Percentiles rank a stretch among this genome's conserved stretches.
Evolutionary conservation across 73 alveolate genomes (phyloP).

Genomic region (Diophrys appendiculata): DNA sequence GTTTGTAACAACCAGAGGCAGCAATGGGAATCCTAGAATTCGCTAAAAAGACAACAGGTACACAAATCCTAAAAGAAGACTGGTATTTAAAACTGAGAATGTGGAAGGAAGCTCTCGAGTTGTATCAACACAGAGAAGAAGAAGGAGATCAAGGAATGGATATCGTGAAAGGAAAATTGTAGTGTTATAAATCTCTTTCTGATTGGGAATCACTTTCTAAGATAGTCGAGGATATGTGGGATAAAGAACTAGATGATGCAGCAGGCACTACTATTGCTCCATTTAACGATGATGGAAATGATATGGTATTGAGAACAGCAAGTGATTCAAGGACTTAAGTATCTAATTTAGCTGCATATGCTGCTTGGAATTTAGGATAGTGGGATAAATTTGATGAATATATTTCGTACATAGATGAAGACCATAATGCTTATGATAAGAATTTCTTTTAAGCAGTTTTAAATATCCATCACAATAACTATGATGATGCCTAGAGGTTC

Average conservation of each 20-base stretch:
- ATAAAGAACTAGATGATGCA: conserved; percentile 32
- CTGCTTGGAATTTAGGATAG: conserved; percentile 91
- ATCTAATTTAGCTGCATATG: conserved; percentile 81
- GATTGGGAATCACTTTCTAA: conserved; percentile 92
- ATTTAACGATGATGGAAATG: conserved; percentile 29
- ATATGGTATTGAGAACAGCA: not conserved
- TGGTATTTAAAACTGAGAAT: conserved; percentile 91
- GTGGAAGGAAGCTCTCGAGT: conserved; percentile 93
- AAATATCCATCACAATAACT: conserved; percentile 79
- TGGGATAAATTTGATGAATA: conserved; percentile 95
- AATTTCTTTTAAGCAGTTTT: conserved; percentile 92
- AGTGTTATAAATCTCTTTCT: conserved; percentile 92
- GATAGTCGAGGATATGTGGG: conserved; percentile 78
- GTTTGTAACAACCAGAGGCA: conserved; percentile 92
- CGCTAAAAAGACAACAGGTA: conserved; percentile 72
- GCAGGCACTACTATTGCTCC: conserved; percentile 12
- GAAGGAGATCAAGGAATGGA: conserved; percentile 69
- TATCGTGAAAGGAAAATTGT: conserved; percentile 77
- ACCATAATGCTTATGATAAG: conserved; percentile 83
- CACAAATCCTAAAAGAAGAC: conserved; percentile 74
- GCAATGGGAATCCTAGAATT: conserved; percentile 93
- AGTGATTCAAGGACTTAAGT: conserved; percentile 59
- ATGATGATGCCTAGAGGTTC: conserved; percentile 79
- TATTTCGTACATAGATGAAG: conserved; percentile 72
- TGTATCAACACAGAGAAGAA: conserved; percentile 72